phyloP scores from a whole-genome alignment of 2,329 filamentous ascomycete genomes.

The Fusarium secorum region DNA sequence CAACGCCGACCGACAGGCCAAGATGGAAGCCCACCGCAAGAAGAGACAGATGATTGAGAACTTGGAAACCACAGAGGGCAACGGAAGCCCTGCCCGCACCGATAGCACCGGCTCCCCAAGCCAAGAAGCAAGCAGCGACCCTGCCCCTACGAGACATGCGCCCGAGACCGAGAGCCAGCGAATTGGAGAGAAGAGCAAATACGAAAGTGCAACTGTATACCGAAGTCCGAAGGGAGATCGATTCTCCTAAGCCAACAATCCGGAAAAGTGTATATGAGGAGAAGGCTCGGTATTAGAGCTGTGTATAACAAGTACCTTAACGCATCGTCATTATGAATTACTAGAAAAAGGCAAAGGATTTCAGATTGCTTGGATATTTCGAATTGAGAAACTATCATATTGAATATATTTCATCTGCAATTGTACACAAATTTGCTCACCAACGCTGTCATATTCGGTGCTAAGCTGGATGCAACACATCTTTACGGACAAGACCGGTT shows the following conservation, averaged over 20 bases:
- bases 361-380: neutral
- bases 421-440: slow-evolving; percentile 3
- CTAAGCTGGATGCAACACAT: slow-evolving; percentile 27
- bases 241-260: slow-evolving; percentile 64
- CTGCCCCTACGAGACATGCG: slow-evolving; percentile 85
- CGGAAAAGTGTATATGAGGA: neutral
- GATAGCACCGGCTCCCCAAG: slow-evolving; percentile 70
- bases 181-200: slow-evolving; percentile 83
- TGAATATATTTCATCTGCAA: neutral
- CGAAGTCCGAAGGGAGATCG: slow-evolving; percentile 84
- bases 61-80: slow-evolving; percentile 58
- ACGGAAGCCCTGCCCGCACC: slow-evolving; percentile 63
- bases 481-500: slow-evolving; percentile 27
- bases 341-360: neutral
- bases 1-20: slow-evolving; percentile 83
- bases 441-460: slow-evolving; percentile 10
- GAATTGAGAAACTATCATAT: neutral
- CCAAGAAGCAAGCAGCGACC: slow-evolving; percentile 76
- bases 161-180: slow-evolving; percentile 73
- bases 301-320: slow-evolving; percentile 35
- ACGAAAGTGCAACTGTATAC: slow-evolving; percentile 81
- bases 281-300: slow-evolving; percentile 24
- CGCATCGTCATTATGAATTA: slow-evolving; percentile 25
- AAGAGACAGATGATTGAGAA: slow-evolving; percentile 67
- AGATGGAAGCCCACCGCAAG: slow-evolving; percentile 71